Conservation (phyloP, 1,139 yeast species). For the Pichia kudriavzevii region DNA sequence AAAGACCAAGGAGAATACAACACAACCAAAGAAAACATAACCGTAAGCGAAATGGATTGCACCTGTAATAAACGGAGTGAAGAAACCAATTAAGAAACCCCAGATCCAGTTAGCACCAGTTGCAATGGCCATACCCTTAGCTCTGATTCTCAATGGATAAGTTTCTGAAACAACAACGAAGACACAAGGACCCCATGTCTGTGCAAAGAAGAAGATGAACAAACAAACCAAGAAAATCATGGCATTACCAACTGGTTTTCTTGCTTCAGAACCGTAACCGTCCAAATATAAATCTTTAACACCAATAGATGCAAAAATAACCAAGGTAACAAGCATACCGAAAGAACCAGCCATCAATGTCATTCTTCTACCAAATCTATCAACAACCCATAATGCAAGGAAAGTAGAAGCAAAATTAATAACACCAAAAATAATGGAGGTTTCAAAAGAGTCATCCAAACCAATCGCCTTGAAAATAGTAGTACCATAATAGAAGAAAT, state of each 20-base stretch:
- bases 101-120: slow-evolving; percentile 73
- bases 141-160: slow-evolving; percentile 70
- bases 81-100: slow-evolving; percentile 70
- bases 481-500: slow-evolving; percentile 78
- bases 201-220: slow-evolving; percentile 76
- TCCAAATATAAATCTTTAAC: slow-evolving; percentile 54
- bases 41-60: slow-evolving; percentile 58
- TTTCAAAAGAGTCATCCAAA: slow-evolving; percentile 61
- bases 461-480: slow-evolving; percentile 74
- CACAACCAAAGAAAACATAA: slow-evolving; percentile 68
- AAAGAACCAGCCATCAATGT: slow-evolving; percentile 58
- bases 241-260: slow-evolving; percentile 57
- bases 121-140: slow-evolving; percentile 73
- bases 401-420: slow-evolving; percentile 75
- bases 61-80: slow-evolving; percentile 61
- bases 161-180: slow-evolving; percentile 75
- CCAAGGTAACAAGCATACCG: slow-evolving; percentile 58
- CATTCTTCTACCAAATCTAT: slow-evolving; percentile 62
- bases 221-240: slow-evolving; percentile 73
- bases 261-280: slow-evolving; percentile 32
- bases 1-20: slow-evolving; percentile 49
- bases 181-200: slow-evolving; percentile 83
- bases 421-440: slow-evolving; percentile 69
- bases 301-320: slow-evolving; percentile 64
- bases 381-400: slow-evolving; percentile 58